Conservation (phyloP, 2,329 filamentous ascomycete species). For the Stemphylium beticola region DNA sequence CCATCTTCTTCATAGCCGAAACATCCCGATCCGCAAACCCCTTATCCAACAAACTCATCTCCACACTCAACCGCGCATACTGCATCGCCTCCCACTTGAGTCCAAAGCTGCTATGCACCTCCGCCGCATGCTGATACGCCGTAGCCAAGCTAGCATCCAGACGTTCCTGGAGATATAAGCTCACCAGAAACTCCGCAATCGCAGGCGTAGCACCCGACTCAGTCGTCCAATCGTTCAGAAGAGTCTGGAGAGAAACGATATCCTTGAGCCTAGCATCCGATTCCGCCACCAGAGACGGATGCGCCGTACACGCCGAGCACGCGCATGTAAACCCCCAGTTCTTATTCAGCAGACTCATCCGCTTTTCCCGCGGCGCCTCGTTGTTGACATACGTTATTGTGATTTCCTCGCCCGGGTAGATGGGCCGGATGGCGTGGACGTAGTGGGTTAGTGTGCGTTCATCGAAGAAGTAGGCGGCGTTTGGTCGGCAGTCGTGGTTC, state of each 20-base stretch:
- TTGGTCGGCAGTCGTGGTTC: slow-evolving; percentile 48
- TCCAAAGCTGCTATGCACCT: slow-evolving; percentile 48
- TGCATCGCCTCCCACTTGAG: slow-evolving; percentile 36
- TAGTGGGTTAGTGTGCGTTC: slow-evolving; percentile 47
- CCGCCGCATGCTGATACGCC: slow-evolving; percentile 50
- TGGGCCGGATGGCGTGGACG: slow-evolving; percentile 49
- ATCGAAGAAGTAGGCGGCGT: slow-evolving; percentile 52
- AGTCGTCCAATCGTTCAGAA: slow-evolving; percentile 39
- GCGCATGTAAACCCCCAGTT: slow-evolving; percentile 52
- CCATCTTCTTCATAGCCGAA: slow-evolving; percentile 36
- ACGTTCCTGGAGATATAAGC: slow-evolving; percentile 47
- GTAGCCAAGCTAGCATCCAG: slow-evolving; percentile 46
- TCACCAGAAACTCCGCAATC: slow-evolving; percentile 45
- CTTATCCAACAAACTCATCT: slow-evolving; percentile 39
- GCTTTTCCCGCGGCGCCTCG: slow-evolving; percentile 35
- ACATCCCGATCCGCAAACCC: slow-evolving; percentile 39
- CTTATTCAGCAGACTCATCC: slow-evolving; percentile 39
- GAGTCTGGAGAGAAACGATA: slow-evolving; percentile 39
- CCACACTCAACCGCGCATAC: slow-evolving; percentile 38
- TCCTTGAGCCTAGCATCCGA: slow-evolving; percentile 46
- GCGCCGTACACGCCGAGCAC: slow-evolving; percentile 47
- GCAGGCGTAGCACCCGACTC: slow-evolving; percentile 34
- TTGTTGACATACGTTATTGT: slow-evolving; percentile 53
- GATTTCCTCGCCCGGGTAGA: slow-evolving; percentile 50
- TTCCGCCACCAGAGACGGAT: slow-evolving; percentile 28